phyloP scores from a whole-genome alignment of 2,329 filamentous ascomycete species.

The Hypoxylon sp. region DNA sequence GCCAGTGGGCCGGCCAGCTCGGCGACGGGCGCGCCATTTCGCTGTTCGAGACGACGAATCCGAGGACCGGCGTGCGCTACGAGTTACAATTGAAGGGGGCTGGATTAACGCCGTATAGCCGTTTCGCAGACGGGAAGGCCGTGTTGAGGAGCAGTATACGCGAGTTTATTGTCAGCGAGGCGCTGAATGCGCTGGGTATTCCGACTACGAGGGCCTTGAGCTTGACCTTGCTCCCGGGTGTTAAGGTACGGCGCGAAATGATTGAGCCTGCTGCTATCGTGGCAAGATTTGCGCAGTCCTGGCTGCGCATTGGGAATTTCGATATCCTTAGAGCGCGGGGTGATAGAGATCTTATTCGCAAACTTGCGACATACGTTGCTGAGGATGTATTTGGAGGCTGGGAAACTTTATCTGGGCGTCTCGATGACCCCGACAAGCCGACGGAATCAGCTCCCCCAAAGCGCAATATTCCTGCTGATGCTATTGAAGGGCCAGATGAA shows the following conservation, averaged over 20 bases:
- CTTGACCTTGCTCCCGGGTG: slow-evolving; percentile 80
- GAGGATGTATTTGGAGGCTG: slow-evolving; percentile 91
- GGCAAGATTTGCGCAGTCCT: slow-evolving; percentile 88
- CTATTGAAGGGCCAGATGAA: slow-evolving; percentile 76
- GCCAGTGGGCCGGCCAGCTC: slow-evolving; percentile 94
- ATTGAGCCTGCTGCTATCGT: slow-evolving; percentile 94
- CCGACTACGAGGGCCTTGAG: slow-evolving; percentile 90
- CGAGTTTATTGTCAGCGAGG: slow-evolving; percentile 94
- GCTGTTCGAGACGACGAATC: slow-evolving; percentile 89
- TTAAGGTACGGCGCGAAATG: slow-evolving; percentile 81
- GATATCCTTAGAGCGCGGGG: slow-evolving; percentile 88
- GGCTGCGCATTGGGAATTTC: slow-evolving; percentile 95
- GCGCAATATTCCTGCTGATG: slow-evolving; percentile 68
- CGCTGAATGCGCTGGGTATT: slow-evolving; percentile 86
- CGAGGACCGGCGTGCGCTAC: slow-evolving; percentile 78
- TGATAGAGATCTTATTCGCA: slow-evolving; percentile 80
- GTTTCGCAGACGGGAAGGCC: slow-evolving; percentile 96
- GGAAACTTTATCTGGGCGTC: slow-evolving; percentile 80
- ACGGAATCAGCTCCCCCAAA: slow-evolving; percentile 61
- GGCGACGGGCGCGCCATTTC: slow-evolving; percentile 96
- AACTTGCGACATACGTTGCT: slow-evolving; percentile 84
- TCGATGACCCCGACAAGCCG: slow-evolving; percentile 67
- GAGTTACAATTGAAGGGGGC: slow-evolving; percentile 97
- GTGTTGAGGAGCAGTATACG: slow-evolving; percentile 93
- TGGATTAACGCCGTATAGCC: slow-evolving; percentile 92